These are phyloP conservation scores for Calonectria crousiana DNA, from an alignment of 2,329 filamentous ascomycete genomes.

Conservation along the genomic window DNA sequence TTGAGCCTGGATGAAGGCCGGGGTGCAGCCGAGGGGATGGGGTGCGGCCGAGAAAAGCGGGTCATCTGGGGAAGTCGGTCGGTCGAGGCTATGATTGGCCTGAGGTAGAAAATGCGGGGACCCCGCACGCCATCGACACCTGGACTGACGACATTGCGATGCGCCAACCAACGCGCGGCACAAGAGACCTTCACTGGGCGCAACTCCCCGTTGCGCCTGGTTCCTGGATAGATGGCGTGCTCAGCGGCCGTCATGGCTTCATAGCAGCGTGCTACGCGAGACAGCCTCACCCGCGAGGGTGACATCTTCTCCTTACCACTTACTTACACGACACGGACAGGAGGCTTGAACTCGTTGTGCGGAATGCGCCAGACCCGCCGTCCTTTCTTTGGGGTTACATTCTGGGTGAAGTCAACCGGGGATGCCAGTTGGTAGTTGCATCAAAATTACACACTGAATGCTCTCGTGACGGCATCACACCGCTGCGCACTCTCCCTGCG, in stretches of 20 bases:
- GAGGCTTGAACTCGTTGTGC: background rate
- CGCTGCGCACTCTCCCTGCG: background rate
- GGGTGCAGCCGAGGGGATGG: slow-evolving; percentile 31
- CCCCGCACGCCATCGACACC: slow-evolving; percentile 42
- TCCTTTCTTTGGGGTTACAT: background rate
- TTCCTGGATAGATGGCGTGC: slow-evolving; percentile 35
- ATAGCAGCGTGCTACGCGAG: background rate
- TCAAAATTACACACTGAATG: background rate
- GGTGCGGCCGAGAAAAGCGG: slow-evolving; percentile 16
- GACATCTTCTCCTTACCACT: background rate
- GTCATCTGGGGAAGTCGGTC: slow-evolving; percentile 32
- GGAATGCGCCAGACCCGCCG: background rate
- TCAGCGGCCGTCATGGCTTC: slow-evolving; percentile 5
- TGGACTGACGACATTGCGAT: slow-evolving; percentile 34
- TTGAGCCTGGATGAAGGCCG: slow-evolving; percentile 3
- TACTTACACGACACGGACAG: background rate
- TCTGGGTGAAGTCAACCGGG: background rate
- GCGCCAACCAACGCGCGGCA: slow-evolving; percentile 24
- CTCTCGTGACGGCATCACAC: background rate
- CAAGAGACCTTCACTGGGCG: slow-evolving; percentile 36
- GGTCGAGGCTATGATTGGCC: slow-evolving; percentile 27
- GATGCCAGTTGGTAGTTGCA: background rate
- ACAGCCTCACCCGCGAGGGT: background rate
- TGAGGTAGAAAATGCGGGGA: slow-evolving; percentile 31
- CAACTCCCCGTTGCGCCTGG: slow-evolving; percentile 10